phyloP scores from a whole-genome alignment of 805 yeast species.

The Wickerhamiella kazuoi region DNA sequence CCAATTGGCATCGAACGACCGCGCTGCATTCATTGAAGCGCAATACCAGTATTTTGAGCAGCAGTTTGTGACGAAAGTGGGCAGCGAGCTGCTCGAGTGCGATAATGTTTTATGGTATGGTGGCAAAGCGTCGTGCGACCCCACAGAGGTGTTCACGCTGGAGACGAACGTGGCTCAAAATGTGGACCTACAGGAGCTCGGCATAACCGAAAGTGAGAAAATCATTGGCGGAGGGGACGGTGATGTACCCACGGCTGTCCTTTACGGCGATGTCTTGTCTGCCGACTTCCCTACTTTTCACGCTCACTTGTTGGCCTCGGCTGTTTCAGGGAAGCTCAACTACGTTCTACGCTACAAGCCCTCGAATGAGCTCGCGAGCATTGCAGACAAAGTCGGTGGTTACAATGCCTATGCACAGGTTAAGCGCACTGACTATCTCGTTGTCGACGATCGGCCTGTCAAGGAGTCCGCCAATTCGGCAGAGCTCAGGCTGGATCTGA shows the following conservation, averaged over 20 bases:
- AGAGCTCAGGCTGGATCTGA: conserved; percentile 9
- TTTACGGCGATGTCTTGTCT: conserved; percentile 51
- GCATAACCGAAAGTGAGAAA: conserved; percentile 37
- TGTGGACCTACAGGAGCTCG: conserved; percentile 14
- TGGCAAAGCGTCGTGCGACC: conserved; percentile 39
- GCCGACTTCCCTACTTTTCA: conserved; percentile 39
- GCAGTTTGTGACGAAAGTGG: conserved; percentile 19
- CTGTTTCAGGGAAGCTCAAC: conserved; percentile 45
- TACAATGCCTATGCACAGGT: conserved; percentile 50
- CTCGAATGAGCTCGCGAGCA: conserved; percentile 1
- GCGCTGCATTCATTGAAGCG: conserved; percentile 47
- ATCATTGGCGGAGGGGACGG: conserved; percentile 32
- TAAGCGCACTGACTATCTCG: conserved; percentile 50
- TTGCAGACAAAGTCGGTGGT: conserved; percentile 24
- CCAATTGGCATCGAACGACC: conserved; percentile 29
- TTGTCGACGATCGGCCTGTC: conserved; percentile 39
- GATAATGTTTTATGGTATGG: conserved; percentile 36
- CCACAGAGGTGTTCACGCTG: conserved; percentile 65
- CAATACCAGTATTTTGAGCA: conserved; percentile 37
- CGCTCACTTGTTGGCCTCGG: conserved; percentile 37
- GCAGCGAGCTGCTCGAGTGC: conserved; percentile 21
- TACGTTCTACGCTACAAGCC: conserved; percentile 64
- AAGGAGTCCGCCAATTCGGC: conserved; percentile 2
- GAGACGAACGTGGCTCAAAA: conserved; percentile 26
- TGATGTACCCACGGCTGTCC: conserved; percentile 35